These are phyloP conservation scores for Amanita rubescens DNA, from an alignment of 768 basidiomycete species.

Conservation along the genomic window DNA sequence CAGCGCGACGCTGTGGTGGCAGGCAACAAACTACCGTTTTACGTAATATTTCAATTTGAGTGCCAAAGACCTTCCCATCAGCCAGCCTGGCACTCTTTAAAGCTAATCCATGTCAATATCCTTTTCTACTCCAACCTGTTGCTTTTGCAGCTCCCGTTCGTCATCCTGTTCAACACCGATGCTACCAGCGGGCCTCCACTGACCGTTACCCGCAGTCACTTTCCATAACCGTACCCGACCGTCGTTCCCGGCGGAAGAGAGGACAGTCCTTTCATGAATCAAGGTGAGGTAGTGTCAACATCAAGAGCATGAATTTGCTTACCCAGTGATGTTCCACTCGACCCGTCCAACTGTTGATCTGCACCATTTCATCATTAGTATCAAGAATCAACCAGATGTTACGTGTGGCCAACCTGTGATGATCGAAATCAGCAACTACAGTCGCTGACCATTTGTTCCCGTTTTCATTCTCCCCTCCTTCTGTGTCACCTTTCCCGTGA, in stretches of 20 bases:
- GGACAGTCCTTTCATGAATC: slow-evolving; percentile 51
- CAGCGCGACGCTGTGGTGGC: no score
- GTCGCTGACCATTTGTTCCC: slow-evolving; percentile 62
- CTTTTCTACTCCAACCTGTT: slow-evolving; percentile 20
- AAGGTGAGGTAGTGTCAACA: background rate
- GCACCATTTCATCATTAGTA: slow-evolving; percentile 2
- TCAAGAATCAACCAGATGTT: background rate
- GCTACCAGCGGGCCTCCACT: slow-evolving; percentile 79
- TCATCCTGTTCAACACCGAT: slow-evolving; percentile 73
- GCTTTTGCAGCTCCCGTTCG: slow-evolving; percentile 19
- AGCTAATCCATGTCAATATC: slow-evolving; percentile 45
- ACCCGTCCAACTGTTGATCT: slow-evolving; percentile 78
- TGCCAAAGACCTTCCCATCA: no score
- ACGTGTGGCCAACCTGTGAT: slow-evolving; percentile 55
- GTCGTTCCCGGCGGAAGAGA: slow-evolving; percentile 81
- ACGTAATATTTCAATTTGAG: no score
- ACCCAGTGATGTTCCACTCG: slow-evolving; percentile 94
- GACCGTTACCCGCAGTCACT: slow-evolving; percentile 71
- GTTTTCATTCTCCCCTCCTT: slow-evolving; percentile 27
- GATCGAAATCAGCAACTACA: slow-evolving; percentile 80
- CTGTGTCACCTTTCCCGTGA: slow-evolving; percentile 19
- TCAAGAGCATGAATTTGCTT: slow-evolving; percentile 12
- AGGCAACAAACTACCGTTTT: no score
- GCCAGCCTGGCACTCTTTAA: no score
- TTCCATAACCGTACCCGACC: slow-evolving; percentile 82